Conservation (phyloP, 1,139 yeast species). For the Arxiozyma bovina region DNA sequence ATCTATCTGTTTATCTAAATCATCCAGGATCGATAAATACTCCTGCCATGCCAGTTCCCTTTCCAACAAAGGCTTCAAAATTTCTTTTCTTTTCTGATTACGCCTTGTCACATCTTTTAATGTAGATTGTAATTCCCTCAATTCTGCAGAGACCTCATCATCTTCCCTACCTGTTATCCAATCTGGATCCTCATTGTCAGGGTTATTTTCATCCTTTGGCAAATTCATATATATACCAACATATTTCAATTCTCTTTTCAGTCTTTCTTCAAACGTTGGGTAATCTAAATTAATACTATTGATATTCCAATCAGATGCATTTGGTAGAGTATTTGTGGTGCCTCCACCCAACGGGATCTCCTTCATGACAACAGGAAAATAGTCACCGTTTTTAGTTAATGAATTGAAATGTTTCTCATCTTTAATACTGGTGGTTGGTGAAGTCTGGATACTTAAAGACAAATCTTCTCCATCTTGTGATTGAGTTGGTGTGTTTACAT, state of each 20-base stretch:
- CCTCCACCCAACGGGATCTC: constrained; percentile 11
- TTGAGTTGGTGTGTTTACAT: not conserved
- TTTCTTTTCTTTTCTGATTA: constrained; percentile 61
- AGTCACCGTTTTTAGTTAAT: constrained; percentile 7
- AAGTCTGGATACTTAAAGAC: not conserved
- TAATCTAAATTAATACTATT: constrained; percentile 53
- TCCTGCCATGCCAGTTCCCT: constrained; percentile 95
- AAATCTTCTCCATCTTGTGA: not conserved
- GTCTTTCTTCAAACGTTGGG: constrained; percentile 72
- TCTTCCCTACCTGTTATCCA: constrained; percentile 85
- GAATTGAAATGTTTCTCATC: not conserved
- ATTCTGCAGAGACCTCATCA: constrained; percentile 85
- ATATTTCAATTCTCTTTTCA: constrained; percentile 78
- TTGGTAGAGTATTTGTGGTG: constrained; percentile 35
- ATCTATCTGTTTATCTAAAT: constrained; percentile 91
- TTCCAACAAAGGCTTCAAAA: constrained; percentile 65
- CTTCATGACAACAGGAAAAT: constrained; percentile 5
- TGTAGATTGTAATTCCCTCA: constrained; percentile 63
- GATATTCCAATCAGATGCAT: constrained; percentile 42
- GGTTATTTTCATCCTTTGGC: constrained; percentile 30
- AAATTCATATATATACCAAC: constrained; percentile 82
- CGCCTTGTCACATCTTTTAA: constrained; percentile 51
- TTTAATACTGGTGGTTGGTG: not conserved
- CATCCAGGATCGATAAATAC: constrained; percentile 80
- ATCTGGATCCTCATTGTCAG: constrained; percentile 31